These are phyloP conservation scores for Truncatella angustata DNA, from an alignment of 2,329 filamentous ascomycete genomes.

Conservation along the genomic window DNA sequence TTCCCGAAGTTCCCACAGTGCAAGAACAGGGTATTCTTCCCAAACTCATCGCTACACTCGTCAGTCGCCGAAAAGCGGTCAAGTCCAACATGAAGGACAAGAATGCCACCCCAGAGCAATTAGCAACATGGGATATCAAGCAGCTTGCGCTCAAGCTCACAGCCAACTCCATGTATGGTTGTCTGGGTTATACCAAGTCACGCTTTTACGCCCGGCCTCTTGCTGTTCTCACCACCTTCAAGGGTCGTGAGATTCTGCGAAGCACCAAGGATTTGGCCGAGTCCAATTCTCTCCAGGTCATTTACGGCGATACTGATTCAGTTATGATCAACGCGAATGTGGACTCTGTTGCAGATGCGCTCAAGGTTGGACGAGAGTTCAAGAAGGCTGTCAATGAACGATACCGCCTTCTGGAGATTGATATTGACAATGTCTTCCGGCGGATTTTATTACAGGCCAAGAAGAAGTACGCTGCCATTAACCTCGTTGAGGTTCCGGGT, in stretches of 20 bases:
- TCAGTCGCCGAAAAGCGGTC: slow-evolving; percentile 84
- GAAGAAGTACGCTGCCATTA: slow-evolving; percentile 99
- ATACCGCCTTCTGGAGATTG: slow-evolving; percentile 91
- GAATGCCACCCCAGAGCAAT: slow-evolving; percentile 77
- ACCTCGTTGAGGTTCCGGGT: slow-evolving; percentile 76
- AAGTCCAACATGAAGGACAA: slow-evolving; percentile 98
- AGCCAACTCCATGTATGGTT: slow-evolving; percentile 99
- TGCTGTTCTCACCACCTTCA: slow-evolving; percentile 93
- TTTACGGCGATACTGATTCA: slow-evolving; percentile 98
- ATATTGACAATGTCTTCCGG: slow-evolving; percentile 96
- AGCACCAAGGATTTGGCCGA: slow-evolving; percentile 96
- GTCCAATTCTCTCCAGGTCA: slow-evolving; percentile 85
- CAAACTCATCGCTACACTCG: slow-evolving; percentile 85
- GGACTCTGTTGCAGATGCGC: slow-evolving; percentile 84
- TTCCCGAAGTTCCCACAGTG: slow-evolving; percentile 80
- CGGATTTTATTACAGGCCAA: slow-evolving; percentile 92
- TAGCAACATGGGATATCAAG: slow-evolving; percentile 97
- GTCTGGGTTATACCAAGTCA: slow-evolving; percentile 93
- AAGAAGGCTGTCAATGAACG: slow-evolving; percentile 92
- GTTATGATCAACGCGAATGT: slow-evolving; percentile 99
- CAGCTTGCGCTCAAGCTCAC: slow-evolving; percentile 95
- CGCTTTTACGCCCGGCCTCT: slow-evolving; percentile 95
- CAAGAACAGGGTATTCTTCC: slow-evolving; percentile 85
- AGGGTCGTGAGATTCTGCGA: slow-evolving; percentile 93
- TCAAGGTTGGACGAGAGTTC: slow-evolving; percentile 92